Evolutionary conservation across 1,139 yeast species (phyloP).

Genomic region (Candida labiduridarum): DNA sequence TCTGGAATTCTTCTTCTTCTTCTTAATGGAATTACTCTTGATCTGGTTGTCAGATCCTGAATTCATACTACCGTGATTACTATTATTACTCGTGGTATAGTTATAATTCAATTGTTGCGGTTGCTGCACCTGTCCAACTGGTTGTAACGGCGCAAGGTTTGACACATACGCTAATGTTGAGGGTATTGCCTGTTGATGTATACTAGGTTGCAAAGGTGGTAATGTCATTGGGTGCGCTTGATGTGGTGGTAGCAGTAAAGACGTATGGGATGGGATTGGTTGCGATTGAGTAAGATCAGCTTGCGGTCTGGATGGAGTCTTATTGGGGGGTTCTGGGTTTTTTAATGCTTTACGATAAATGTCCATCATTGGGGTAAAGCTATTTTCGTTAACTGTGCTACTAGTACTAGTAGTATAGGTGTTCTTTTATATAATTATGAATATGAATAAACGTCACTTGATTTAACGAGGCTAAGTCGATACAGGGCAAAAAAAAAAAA

Average conservation of each 20-base stretch:
- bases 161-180: neutral
- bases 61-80: slow-evolving; percentile 4
- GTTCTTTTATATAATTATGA: neutral
- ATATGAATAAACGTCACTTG: neutral
- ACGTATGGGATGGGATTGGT: neutral
- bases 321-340: slow-evolving; percentile 18
- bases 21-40: slow-evolving; percentile 15
- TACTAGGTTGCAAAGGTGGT: slow-evolving; percentile 1
- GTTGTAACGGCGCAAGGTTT: neutral
- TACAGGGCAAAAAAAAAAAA: neutral
- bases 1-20: slow-evolving; percentile 52
- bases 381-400: neutral
- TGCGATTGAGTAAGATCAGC: neutral
- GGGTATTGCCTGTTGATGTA: neutral
- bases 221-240: slow-evolving; percentile 3
- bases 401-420: neutral
- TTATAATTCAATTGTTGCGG: slow-evolving; percentile 6
- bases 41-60: slow-evolving; percentile 9
- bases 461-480: slow-evolving; percentile 4
- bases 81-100: slow-evolving; percentile 1
- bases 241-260: slow-evolving; percentile 3
- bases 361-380: slow-evolving; percentile 14
- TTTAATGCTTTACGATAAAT: slow-evolving; percentile 16
- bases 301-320: slow-evolving; percentile 11
- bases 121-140: slow-evolving; percentile 1